Evolutionary conservation across 2,329 filamentous ascomycete species (phyloP).

Genomic region (Ophiostoma sp.): DNA sequence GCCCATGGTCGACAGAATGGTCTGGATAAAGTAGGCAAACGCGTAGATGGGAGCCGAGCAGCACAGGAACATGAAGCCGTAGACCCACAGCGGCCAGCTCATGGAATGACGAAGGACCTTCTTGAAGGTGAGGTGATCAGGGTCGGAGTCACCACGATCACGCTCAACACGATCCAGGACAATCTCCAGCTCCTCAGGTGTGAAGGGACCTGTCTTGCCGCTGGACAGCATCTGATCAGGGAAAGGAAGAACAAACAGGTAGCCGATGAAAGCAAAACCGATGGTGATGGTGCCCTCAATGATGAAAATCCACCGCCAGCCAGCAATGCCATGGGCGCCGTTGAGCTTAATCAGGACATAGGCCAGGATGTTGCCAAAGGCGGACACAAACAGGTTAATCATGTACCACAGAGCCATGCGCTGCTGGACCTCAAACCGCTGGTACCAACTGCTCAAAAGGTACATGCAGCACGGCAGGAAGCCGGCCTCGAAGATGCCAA

Average conservation of each 20-base stretch:
- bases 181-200: background rate
- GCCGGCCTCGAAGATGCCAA: conserved; percentile 58
- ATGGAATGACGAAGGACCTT: conserved; percentile 49
- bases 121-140: conserved; percentile 52
- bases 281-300: background rate
- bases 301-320: conserved; percentile 39
- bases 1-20: conserved; percentile 58
- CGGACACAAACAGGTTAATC: conserved; percentile 35
- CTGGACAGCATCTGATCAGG: background rate
- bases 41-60: conserved; percentile 72
- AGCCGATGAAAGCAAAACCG: conserved; percentile 1
- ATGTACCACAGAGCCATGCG: conserved; percentile 45
- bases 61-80: conserved; percentile 61
- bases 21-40: conserved; percentile 74
- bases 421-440: conserved; percentile 63
- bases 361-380: conserved; percentile 35
- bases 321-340: conserved; percentile 44
- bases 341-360: conserved; percentile 43
- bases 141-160: conserved; percentile 53
- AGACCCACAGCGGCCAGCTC: conserved; percentile 62
- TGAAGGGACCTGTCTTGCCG: background rate
- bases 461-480: conserved; percentile 57
- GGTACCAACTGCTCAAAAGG: conserved; percentile 68
- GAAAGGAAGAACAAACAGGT: background rate
- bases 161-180: background rate